A percentile compares a stretch with the other conserved stretches of the same genome.
These are phyloP conservation scores for Tilletia walkeri DNA, from an alignment of 1,284 basidiomycete species.

Conservation along the genomic window DNA sequence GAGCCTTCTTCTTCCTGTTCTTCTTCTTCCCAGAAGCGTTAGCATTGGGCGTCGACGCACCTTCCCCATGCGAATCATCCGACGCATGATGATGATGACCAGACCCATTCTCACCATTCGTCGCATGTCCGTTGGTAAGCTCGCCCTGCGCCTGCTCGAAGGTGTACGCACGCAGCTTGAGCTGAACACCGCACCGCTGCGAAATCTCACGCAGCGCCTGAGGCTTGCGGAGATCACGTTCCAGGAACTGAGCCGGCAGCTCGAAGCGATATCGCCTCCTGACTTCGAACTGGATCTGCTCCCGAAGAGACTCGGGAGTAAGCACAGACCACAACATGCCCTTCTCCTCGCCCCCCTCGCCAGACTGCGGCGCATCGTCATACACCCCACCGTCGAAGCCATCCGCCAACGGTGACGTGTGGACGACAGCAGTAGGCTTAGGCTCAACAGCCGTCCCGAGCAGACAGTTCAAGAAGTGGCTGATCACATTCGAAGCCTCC, in stretches of 20 bases:
- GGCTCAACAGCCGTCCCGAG: slow-evolving; percentile 59
- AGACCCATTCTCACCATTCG: not conserved
- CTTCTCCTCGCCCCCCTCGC: slow-evolving; percentile 13
- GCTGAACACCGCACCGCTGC: slow-evolving; percentile 61
- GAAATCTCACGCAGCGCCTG: slow-evolving; percentile 62
- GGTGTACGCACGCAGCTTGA: slow-evolving; percentile 60
- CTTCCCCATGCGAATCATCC: slow-evolving; percentile 45
- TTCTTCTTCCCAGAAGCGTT: slow-evolving; percentile 24
- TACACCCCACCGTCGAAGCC: slow-evolving; percentile 7
- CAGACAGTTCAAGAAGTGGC: slow-evolving; percentile 65
- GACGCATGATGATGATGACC: slow-evolving; percentile 20
- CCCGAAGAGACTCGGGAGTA: slow-evolving; percentile 59
- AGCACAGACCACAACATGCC: slow-evolving; percentile 57
- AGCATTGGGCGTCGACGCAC: slow-evolving; percentile 50
- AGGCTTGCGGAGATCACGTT: slow-evolving; percentile 52
- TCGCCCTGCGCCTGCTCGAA: slow-evolving; percentile 49
- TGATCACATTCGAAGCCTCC: slow-evolving; percentile 43
- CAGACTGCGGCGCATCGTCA: not conserved
- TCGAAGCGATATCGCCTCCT: slow-evolving; percentile 60
- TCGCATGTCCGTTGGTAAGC: slow-evolving; percentile 15
- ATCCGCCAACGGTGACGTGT: slow-evolving; percentile 33
- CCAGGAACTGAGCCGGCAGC: slow-evolving; percentile 57
- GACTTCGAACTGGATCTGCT: slow-evolving; percentile 58
- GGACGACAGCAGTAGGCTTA: slow-evolving; percentile 55
- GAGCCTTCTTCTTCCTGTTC: slow-evolving; percentile 32